phyloP scores from a whole-genome alignment of 352 stramenopile species.

The Blastocystis sp. region DNA sequence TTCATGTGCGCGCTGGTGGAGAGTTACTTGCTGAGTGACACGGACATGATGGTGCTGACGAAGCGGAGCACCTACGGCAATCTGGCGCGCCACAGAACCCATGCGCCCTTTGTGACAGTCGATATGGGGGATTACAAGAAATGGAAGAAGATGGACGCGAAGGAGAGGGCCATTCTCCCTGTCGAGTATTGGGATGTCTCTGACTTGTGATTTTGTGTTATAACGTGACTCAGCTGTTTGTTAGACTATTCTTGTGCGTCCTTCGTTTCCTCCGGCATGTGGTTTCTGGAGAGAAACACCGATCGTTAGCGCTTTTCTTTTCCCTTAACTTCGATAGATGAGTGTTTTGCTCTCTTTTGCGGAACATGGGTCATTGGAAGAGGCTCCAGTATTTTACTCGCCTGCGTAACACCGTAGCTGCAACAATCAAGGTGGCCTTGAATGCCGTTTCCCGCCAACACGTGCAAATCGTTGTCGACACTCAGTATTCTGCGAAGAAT shows the following conservation, averaged over 20 bases:
- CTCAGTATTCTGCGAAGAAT: slow-evolving; percentile 6
- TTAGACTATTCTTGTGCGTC: slow-evolving; percentile 7
- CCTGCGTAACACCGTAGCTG: neutral
- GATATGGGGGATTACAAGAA: slow-evolving; percentile 47
- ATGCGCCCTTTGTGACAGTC: slow-evolving; percentile 29
- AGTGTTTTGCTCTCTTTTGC: slow-evolving; percentile 25
- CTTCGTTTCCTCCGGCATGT: neutral
- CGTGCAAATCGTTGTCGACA: slow-evolving; percentile 8
- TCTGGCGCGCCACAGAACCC: slow-evolving; percentile 25
- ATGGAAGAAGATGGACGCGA: slow-evolving; percentile 26
- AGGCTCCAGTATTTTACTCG: slow-evolving; percentile 10
- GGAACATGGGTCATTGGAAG: slow-evolving; percentile 59
- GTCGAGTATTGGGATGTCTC: neutral
- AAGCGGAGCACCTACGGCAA: slow-evolving; percentile 37
- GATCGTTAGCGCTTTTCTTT: neutral
- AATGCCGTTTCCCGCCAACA: slow-evolving; percentile 40
- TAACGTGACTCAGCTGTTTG: neutral
- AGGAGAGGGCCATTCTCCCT: neutral
- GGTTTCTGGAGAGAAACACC: slow-evolving; percentile 16
- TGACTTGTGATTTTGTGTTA: slow-evolving; percentile 14
- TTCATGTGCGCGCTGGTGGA: slow-evolving; percentile 52
- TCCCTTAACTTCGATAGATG: neutral
- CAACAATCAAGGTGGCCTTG: neutral
- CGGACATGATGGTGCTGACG: slow-evolving; percentile 39
- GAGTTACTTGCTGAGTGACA: slow-evolving; percentile 46